Conservation (phyloP, 1,139 yeast species). For the Magnusiomyces tetraspermus region DNA sequence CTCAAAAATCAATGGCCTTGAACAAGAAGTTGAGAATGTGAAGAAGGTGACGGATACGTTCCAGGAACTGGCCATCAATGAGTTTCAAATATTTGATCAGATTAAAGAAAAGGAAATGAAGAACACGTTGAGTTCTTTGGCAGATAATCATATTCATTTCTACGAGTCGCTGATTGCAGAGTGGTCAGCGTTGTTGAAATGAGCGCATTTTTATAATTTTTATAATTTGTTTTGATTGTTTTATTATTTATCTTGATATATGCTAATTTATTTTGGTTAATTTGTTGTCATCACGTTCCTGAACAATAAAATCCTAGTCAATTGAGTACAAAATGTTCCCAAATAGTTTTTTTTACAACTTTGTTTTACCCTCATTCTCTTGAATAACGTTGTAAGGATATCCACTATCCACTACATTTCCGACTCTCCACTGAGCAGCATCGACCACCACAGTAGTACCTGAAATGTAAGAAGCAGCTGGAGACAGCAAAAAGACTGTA, state of each 20-base stretch:
- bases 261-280: background rate
- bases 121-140: conserved; percentile 55
- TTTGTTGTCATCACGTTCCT: background rate
- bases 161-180: conserved; percentile 36
- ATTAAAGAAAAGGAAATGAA: conserved; percentile 74
- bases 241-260: background rate
- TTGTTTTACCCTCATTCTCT: conserved; percentile 5
- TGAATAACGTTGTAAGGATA: conserved; percentile 15
- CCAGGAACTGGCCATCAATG: conserved; percentile 55
- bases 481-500: conserved; percentile 73
- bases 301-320: too few species aligned
- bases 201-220: too few species aligned
- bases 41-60: conserved; percentile 62
- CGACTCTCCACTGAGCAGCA: conserved; percentile 80
- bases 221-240: too few species aligned
- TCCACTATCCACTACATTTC: conserved; percentile 5
- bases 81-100: conserved; percentile 72
- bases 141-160: conserved; percentile 68
- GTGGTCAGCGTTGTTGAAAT: conserved; percentile 7
- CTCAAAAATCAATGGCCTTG: conserved; percentile 50
- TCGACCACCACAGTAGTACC: conserved; percentile 80
- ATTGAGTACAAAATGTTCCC: too few species aligned
- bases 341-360: too few species aligned
- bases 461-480: conserved; percentile 67
- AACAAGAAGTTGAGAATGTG: conserved; percentile 51